Evolutionary conservation across 768 basidiomycete genomes (phyloP).

Genomic region (Amanita exitialis): DNA sequence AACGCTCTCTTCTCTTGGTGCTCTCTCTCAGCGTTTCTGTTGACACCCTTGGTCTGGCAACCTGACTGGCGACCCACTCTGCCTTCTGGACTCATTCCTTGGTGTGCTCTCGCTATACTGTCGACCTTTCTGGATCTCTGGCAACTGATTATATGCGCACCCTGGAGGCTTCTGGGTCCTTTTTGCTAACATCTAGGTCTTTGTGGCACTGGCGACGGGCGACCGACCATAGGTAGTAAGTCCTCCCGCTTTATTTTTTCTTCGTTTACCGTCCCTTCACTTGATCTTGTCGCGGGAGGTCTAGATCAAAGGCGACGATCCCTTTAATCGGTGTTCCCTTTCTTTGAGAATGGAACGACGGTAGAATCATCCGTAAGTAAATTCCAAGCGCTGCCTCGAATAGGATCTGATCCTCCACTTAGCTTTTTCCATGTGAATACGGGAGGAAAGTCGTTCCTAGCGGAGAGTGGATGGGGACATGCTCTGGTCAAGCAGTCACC

Average conservation of each 20-base stretch:
- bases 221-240: neutral
- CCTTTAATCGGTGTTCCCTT: neutral
- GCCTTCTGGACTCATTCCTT: too few relatives aligned
- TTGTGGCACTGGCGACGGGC: neutral
- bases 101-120: too few relatives aligned
- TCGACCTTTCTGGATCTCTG: neutral
- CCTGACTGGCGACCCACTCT: too few relatives aligned
- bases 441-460: neutral
- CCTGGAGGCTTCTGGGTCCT: neutral
- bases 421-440: neutral
- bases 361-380: neutral
- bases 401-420: neutral
- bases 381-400: neutral
- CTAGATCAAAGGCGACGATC: neutral
- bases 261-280: neutral
- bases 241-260: neutral
- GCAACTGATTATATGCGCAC: neutral
- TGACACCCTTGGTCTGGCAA: neutral
- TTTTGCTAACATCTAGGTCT: neutral
- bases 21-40: neutral
- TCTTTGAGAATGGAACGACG: neutral
- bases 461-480: neutral
- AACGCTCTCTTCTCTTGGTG: neutral
- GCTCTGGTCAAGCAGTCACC: neutral
- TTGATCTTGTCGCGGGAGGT: neutral